Percentiles rank a stretch among this genome's conserved stretches.
These are phyloP conservation scores for Candida multigemmis DNA, from an alignment of 805 yeast genomes.

Conservation along the genomic window DNA sequence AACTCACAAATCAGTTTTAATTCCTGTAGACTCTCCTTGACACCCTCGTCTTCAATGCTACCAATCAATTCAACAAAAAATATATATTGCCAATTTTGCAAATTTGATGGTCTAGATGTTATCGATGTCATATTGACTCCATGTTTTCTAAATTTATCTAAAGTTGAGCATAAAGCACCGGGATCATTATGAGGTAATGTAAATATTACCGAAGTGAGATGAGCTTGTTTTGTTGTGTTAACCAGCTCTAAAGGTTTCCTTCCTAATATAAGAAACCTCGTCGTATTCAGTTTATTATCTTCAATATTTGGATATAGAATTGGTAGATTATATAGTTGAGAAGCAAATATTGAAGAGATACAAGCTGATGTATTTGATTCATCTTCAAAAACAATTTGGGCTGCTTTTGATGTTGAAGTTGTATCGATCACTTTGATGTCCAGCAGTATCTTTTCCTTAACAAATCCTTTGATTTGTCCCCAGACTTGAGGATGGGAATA, in stretches of 20 bases:
- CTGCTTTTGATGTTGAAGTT: constrained; percentile 81
- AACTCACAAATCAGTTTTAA: constrained; percentile 39
- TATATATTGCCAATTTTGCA: constrained; percentile 69
- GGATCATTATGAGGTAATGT: constrained; percentile 55
- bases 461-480: constrained; percentile 79
- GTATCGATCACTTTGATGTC: constrained; percentile 65
- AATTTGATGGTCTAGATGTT: constrained; percentile 66
- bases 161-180: constrained; percentile 65
- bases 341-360: constrained; percentile 64
- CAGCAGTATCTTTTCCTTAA: constrained; percentile 30
- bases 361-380: constrained; percentile 45
- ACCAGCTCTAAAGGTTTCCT: constrained; percentile 2
- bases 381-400: constrained; percentile 43
- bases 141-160: constrained; percentile 46
- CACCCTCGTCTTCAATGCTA: constrained; percentile 14
- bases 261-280: constrained; percentile 72
- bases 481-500: constrained; percentile 97
- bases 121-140: constrained; percentile 62
- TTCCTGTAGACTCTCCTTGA: constrained; percentile 28
- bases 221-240: constrained; percentile 1
- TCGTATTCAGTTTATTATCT: constrained; percentile 69
- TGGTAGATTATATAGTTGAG: constrained; percentile 48
- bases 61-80: constrained; percentile 70
- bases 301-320: constrained; percentile 52
- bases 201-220: constrained; percentile 54